Conservation (phyloP, 352 stramenopile species). For the Pythium dissotocum region DNA sequence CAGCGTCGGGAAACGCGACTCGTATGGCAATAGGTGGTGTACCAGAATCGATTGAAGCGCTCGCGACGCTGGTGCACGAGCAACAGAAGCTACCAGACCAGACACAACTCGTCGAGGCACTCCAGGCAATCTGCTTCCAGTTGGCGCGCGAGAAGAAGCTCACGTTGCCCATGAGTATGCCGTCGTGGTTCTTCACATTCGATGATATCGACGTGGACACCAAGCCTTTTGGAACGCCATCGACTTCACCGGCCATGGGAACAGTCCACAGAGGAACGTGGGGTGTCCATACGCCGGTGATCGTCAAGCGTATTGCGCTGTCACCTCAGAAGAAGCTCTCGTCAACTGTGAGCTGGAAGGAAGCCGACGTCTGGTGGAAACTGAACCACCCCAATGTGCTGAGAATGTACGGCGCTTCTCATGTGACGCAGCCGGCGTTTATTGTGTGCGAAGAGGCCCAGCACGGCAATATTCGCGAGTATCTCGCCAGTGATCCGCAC, state of each 20-base stretch:
- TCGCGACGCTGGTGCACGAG: conserved; percentile 21
- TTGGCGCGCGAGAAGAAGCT: conserved; percentile 19
- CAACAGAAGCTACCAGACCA: conserved; percentile 17
- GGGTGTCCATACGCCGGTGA: conserved; percentile 14
- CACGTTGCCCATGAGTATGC: conserved; percentile 15
- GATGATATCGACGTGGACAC: conserved; percentile 25
- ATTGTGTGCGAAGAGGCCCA: conserved; percentile 36
- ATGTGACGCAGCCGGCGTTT: conserved; percentile 31
- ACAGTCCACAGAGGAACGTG: conserved; percentile 22
- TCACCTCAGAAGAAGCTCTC: background rate
- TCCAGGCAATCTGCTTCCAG: conserved; percentile 23
- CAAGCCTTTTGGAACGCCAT: conserved; percentile 1
- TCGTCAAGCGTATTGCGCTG: conserved; percentile 28
- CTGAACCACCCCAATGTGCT: conserved; percentile 42
- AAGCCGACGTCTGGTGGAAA: conserved; percentile 34
- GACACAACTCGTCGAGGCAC: conserved; percentile 15
- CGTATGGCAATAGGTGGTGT: conserved; percentile 5
- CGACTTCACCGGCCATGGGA: conserved; percentile 9
- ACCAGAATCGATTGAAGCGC: conserved; percentile 17
- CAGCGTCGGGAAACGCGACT: conserved; percentile 12
- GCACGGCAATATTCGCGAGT: conserved; percentile 29
- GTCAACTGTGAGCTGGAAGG: conserved; percentile 17
- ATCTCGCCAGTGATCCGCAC: conserved; percentile 12
- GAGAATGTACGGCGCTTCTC: conserved; percentile 37
- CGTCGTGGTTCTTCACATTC: conserved; percentile 31